Evolutionary conservation across 805 yeast species (phyloP).

Genomic region (Starmerella apis): DNA sequence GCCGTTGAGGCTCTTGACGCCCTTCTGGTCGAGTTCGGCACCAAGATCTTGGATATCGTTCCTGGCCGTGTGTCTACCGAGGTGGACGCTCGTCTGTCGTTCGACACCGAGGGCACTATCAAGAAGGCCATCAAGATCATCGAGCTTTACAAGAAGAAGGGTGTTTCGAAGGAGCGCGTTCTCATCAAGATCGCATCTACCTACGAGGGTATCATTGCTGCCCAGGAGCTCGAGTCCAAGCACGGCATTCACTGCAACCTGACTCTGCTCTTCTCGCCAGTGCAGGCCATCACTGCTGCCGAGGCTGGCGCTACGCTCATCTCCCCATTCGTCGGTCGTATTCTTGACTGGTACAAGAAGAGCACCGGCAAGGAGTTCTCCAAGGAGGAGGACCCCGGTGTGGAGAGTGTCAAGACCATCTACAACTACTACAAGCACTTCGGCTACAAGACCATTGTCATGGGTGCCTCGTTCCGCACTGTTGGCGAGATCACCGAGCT

Average conservation of each 20-base stretch:
- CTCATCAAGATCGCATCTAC: slow-evolving; percentile 96
- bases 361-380: slow-evolving; percentile 79
- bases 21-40: slow-evolving; percentile 91
- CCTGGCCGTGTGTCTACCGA: slow-evolving; percentile 99
- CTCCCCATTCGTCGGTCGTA: slow-evolving; percentile 98
- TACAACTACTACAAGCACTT: slow-evolving; percentile 97
- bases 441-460: slow-evolving; percentile 93
- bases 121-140: slow-evolving; percentile 89
- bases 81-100: slow-evolving; percentile 96
- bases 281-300: slow-evolving; percentile 98
- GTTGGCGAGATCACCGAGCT: slow-evolving; percentile 87
- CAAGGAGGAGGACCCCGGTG: slow-evolving; percentile 90
- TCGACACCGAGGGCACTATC: slow-evolving; percentile 87
- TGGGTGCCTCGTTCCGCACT: slow-evolving; percentile 99
- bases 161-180: slow-evolving; percentile 80
- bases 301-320: slow-evolving; percentile 93
- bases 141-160: slow-evolving; percentile 70
- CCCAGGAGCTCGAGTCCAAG: slow-evolving; percentile 83
- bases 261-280: slow-evolving; percentile 88
- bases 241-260: slow-evolving; percentile 89
- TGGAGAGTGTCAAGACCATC: slow-evolving; percentile 71
- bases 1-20: slow-evolving; percentile 81
- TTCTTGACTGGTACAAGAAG: slow-evolving; percentile 96
- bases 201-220: slow-evolving; percentile 99
- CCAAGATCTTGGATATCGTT: slow-evolving; percentile 80